These are phyloP conservation scores for Histomonas meleagridis DNA, from an alignment of 208 protist species.

Conservation along the genomic window DNA sequence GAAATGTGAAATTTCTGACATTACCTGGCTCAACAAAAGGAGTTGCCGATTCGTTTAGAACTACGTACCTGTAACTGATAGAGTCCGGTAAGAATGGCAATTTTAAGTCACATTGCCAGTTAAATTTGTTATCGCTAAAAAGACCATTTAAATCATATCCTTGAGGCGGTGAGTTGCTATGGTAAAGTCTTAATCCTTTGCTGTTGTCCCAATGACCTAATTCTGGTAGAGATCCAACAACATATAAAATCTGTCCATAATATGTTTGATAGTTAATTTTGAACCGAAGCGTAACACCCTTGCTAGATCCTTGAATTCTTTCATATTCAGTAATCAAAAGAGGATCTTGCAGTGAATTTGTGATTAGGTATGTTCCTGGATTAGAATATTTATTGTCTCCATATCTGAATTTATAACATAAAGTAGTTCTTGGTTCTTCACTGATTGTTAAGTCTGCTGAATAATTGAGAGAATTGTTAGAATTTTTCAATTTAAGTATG, in stretches of 20 bases:
- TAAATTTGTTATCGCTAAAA: not conserved
- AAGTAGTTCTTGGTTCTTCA: too few species aligned
- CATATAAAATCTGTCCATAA: constrained; percentile 4
- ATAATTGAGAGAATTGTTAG: too few species aligned
- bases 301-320: not conserved
- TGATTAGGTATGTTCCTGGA: not conserved
- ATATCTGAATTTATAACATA: not conserved
- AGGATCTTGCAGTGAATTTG: not conserved
- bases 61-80: not conserved
- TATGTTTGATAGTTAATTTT: constrained; percentile 26
- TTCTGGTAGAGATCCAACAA: not conserved
- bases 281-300: not conserved
- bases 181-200: not conserved
- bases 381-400: not conserved
- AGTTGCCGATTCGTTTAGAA: not conserved
- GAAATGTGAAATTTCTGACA: not conserved
- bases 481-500: too few species aligned
- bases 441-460: too few species aligned
- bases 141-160: not conserved
- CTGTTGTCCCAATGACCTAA: not conserved
- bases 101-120: not conserved
- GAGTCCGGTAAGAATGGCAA: not conserved
- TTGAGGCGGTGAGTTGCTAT: not conserved
- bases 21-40: not conserved
- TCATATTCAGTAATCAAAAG: not conserved